Conservation (phyloP, 352 stramenopile genomes). For the Thalassiosira livingstoniorum region DNA sequence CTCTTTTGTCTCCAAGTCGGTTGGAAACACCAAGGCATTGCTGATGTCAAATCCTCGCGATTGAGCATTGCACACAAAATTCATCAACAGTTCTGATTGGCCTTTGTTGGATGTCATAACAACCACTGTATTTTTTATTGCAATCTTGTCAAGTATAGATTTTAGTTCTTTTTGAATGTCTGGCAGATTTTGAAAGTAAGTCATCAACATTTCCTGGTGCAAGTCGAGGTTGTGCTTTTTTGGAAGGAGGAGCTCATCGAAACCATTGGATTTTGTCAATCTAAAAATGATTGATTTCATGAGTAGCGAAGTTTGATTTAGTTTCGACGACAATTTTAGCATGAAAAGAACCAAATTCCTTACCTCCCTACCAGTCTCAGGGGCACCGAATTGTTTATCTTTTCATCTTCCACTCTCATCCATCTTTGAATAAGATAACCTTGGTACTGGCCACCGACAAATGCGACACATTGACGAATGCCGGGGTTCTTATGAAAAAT, state of each 20-base stretch:
- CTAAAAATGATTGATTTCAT: not conserved
- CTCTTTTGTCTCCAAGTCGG: conserved; percentile 75
- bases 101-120: conserved; percentile 82
- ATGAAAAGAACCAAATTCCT: not conserved
- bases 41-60: conserved; percentile 67
- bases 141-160: conserved; percentile 66
- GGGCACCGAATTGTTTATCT: conserved; percentile 45
- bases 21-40: conserved; percentile 83
- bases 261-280: conserved; percentile 29
- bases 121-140: conserved; percentile 77
- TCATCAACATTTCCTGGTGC: conserved; percentile 59
- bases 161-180: conserved; percentile 57
- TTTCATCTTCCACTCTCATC: conserved; percentile 64
- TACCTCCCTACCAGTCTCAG: conserved; percentile 53
- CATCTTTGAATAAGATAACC: conserved; percentile 79
- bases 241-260: conserved; percentile 54
- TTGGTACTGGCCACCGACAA: conserved; percentile 80
- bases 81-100: conserved; percentile 81
- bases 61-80: conserved; percentile 78
- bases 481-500: conserved; percentile 64
- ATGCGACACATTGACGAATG: conserved; percentile 66
- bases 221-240: conserved; percentile 34
- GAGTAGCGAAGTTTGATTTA: no score
- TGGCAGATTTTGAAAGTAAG: conserved; percentile 67
- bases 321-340: not conserved